These are phyloP conservation scores for Torulaspora delbrueckii DNA, from an alignment of 805 yeast species.

Conservation along the genomic window DNA sequence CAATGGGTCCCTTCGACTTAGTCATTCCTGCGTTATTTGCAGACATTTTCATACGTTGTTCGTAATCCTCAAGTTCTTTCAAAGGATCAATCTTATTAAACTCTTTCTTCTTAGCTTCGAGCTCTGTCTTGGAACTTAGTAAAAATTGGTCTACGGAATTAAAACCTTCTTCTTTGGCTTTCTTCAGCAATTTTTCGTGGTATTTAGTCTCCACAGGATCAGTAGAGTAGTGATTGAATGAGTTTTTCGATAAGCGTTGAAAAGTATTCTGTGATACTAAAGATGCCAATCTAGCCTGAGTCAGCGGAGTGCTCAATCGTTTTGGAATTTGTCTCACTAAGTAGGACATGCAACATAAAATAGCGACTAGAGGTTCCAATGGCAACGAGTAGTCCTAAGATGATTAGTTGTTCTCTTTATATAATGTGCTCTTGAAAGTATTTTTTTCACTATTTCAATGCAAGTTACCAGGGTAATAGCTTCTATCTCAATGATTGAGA, in stretches of 20 bases:
- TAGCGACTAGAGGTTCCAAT: neutral
- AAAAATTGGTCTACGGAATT: constrained; percentile 52
- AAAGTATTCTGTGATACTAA: neutral
- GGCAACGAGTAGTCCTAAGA: neutral
- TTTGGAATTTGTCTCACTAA: neutral
- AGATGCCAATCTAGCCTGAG: constrained; percentile 4
- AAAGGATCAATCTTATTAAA: constrained; percentile 65
- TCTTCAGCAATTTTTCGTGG: constrained; percentile 35
- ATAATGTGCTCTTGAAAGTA: neutral
- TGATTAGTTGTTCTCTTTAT: neutral
- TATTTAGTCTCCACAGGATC: constrained; percentile 32
- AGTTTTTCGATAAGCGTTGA: neutral
- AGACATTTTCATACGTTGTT: constrained; percentile 34
- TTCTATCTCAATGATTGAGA: neutral
- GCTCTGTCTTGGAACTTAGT: constrained; percentile 55
- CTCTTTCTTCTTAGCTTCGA: constrained; percentile 51
- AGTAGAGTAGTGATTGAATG: constrained; percentile 15
- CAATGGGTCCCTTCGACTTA: constrained; percentile 28
- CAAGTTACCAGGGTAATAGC: neutral
- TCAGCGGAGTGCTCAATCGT: constrained; percentile 1
- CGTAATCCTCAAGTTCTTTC: constrained; percentile 56
- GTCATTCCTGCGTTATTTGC: constrained; percentile 14
- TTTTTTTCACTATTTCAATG: neutral
- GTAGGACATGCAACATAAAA: constrained; percentile 1
- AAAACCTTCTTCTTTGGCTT: constrained; percentile 36